Evolutionary conservation across 208 protist genomes (phyloP).

Genomic region (Crithidia brevicula): DNA sequence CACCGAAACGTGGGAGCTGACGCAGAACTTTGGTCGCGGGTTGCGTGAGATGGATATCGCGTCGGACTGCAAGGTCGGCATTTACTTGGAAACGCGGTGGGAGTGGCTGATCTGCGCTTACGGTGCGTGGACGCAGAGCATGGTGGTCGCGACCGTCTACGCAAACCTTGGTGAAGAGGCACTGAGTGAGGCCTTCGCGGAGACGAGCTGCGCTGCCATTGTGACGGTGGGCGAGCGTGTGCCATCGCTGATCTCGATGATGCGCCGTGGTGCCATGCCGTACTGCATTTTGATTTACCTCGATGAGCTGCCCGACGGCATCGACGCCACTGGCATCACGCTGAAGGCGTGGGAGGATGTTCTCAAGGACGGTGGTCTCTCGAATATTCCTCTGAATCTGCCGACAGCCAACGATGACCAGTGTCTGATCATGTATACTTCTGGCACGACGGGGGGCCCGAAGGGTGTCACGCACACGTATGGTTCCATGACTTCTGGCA

Average conservation of each 20-base stretch:
- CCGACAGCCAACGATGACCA: conserved; percentile 27
- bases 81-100: conserved; percentile 89
- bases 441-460: conserved; percentile 88
- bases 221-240: conserved; percentile 73
- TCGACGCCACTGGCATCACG: conserved; percentile 10
- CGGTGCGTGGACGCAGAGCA: conserved; percentile 69
- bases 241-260: conserved; percentile 35
- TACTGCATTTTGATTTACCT: conserved; percentile 61
- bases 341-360: conserved; percentile 65
- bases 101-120: conserved; percentile 77
- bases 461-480: conserved; percentile 91
- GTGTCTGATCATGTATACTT: conserved; percentile 65
- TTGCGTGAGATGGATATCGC: conserved; percentile 51
- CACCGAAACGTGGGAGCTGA: conserved; percentile 15
- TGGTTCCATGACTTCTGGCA: conserved; percentile 51
- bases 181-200: conserved; percentile 78
- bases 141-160: conserved; percentile 81
- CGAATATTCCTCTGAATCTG: conserved; percentile 58
- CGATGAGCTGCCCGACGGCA: conserved; percentile 39
- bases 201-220: conserved; percentile 70
- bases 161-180: conserved; percentile 83
- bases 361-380: conserved; percentile 17
- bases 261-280: conserved; percentile 61
- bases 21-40: conserved; percentile 50
- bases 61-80: conserved; percentile 43